Evolutionary conservation across 371 early-diverging fungal genomes (phyloP).

Genomic region (Zychaea mexicana): DNA sequence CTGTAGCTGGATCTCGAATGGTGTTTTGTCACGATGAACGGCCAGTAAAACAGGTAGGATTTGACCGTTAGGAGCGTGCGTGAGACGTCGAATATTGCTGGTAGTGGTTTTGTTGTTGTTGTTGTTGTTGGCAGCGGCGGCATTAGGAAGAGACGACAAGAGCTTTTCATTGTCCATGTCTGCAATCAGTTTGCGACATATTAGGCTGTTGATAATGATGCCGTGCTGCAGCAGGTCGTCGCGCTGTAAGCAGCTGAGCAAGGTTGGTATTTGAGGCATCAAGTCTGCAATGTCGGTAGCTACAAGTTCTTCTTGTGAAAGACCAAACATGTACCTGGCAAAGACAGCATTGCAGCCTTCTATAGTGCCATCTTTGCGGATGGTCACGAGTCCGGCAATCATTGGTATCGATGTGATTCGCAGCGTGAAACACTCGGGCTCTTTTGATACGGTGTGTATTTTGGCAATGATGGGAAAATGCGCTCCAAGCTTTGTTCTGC

Average conservation of each 20-base stretch:
- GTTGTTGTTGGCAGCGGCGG: neutral
- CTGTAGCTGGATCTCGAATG: conserved; percentile 65
- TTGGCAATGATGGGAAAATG: conserved; percentile 65
- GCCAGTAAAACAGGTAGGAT: conserved; percentile 57
- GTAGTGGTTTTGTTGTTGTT: neutral
- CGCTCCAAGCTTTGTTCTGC: conserved; percentile 55
- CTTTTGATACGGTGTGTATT: conserved; percentile 30
- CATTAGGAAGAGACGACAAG: neutral
- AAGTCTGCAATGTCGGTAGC: conserved; percentile 53
- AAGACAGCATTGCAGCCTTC: conserved; percentile 68
- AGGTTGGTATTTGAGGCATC: conserved; percentile 62
- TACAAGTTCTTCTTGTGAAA: conserved; percentile 55
- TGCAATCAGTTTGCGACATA: conserved; percentile 33
- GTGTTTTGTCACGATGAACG: conserved; percentile 67
- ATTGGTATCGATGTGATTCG: conserved; percentile 70
- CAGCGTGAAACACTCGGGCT: conserved; percentile 25
- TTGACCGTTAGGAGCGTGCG: conserved; percentile 36
- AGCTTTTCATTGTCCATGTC: conserved; percentile 9
- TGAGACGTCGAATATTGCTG: conserved; percentile 10
- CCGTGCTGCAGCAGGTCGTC: conserved; percentile 40
- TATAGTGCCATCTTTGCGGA: conserved; percentile 54
- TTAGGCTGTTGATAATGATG: conserved; percentile 37
- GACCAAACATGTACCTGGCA: conserved; percentile 70
- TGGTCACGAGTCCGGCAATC: conserved; percentile 71
- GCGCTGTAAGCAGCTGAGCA: conserved; percentile 43